Conservation (phyloP, 805 yeast species). For the Pichia pseudocactophila region DNA sequence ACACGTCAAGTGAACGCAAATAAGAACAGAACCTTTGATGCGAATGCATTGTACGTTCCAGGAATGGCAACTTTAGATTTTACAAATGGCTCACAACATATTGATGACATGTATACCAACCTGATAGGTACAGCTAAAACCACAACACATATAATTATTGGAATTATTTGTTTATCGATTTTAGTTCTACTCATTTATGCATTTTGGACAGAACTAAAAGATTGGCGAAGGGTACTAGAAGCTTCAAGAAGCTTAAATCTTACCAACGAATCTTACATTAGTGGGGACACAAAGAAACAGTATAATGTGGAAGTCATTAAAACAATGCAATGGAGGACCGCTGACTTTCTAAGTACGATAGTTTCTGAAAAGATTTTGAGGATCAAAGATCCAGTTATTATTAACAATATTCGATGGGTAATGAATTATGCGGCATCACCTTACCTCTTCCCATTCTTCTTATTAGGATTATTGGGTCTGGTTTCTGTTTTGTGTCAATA, state of each 20-base stretch:
- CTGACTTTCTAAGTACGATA: conserved; percentile 13
- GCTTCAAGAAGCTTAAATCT: conserved; percentile 23
- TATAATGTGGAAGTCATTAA: conserved; percentile 22
- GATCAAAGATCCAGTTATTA: conserved; percentile 11
- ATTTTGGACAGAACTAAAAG: conserved; percentile 34
- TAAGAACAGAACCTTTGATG: conserved; percentile 15
- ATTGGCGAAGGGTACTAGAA: conserved; percentile 39
- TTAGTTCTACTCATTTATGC: conserved; percentile 33
- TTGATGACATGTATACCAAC: conserved; percentile 31
- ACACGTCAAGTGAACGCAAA: conserved; percentile 29
- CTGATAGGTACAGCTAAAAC: conserved; percentile 27
- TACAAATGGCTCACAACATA: conserved; percentile 33
- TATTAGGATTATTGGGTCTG: conserved; percentile 51
- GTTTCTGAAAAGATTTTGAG: conserved; percentile 12
- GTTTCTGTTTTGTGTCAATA: conserved; percentile 46
- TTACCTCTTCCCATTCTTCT: conserved; percentile 40
- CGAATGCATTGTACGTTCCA: conserved; percentile 34
- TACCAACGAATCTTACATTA: conserved; percentile 14
- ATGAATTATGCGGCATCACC: conserved; percentile 44
- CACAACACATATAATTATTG: conserved; percentile 32
- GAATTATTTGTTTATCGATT: conserved; percentile 33
- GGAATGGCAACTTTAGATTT: conserved; percentile 25
- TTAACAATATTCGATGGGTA: conserved; percentile 32
- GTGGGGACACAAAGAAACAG: conserved; percentile 7
- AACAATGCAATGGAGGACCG: conserved; percentile 19